These are phyloP conservation scores for Litchi chinensis DNA, from an alignment of 345 rosid species.

Conservation along the genomic window DNA sequence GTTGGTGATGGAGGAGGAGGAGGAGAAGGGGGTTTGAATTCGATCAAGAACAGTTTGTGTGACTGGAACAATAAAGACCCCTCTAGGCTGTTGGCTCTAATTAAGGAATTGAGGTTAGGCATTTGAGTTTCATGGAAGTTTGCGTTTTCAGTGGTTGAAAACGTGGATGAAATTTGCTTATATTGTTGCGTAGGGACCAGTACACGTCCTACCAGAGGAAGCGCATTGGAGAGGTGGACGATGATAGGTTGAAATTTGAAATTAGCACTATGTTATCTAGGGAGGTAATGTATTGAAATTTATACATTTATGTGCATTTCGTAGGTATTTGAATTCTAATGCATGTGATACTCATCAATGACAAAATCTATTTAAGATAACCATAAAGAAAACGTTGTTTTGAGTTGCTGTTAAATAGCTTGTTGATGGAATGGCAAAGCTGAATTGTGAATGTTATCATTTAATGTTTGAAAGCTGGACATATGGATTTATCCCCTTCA, in stretches of 20 bases:
- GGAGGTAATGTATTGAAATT: slow-evolving; percentile 56
- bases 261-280: slow-evolving; percentile 81
- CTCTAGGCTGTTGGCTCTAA: slow-evolving; percentile 52
- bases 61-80: slow-evolving; percentile 82
- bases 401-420: neutral
- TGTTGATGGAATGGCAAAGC: neutral
- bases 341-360: neutral
- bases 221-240: slow-evolving; percentile 77
- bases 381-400: neutral
- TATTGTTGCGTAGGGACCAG: slow-evolving; percentile 53
- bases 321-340: neutral
- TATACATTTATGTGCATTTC: slow-evolving; percentile 5
- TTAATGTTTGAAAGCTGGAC: neutral
- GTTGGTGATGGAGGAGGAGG: slow-evolving; percentile 40
- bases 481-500: slow-evolving; percentile 1
- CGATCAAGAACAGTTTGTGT: slow-evolving; percentile 41
- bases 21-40: slow-evolving; percentile 36
- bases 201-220: slow-evolving; percentile 63
- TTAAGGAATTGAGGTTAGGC: slow-evolving; percentile 73
- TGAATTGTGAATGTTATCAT: neutral
- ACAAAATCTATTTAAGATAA: neutral
- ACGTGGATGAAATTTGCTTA: neutral
- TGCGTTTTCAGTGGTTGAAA: slow-evolving; percentile 2
- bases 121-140: slow-evolving; percentile 10
- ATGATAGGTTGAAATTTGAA: slow-evolving; percentile 83